A percentile compares a stretch with the other conserved stretches of the same genome.
These are phyloP conservation scores for Filobasidium wieringae DNA, from an alignment of 768 basidiomycete genomes.

Conservation along the genomic window DNA sequence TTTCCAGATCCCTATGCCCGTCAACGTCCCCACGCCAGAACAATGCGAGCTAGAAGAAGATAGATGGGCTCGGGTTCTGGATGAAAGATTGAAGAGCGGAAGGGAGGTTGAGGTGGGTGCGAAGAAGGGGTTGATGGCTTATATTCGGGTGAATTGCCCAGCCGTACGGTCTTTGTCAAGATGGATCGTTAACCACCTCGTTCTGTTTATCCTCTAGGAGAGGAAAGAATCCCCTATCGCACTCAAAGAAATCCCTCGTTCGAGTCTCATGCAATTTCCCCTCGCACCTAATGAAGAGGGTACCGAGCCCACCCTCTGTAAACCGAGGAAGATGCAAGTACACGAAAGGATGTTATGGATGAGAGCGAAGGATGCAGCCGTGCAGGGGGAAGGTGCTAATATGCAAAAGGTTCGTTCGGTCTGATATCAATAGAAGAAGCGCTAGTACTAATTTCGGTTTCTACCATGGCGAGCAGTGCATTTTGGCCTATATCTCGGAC, in stretches of 20 bases:
- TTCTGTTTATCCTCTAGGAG: constrained; percentile 17
- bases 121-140: constrained; percentile 17
- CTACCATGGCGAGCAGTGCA: constrained; percentile 24
- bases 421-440: no score
- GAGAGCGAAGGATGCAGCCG: constrained; percentile 8
- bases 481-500: constrained; percentile 38
- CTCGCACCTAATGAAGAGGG: background rate
- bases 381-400: constrained; percentile 1
- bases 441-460: no score
- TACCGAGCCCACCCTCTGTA: background rate
- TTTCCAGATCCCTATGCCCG: constrained; percentile 6
- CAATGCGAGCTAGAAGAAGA: constrained; percentile 32
- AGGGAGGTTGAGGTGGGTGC: constrained; percentile 3
- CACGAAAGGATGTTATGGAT: constrained; percentile 13
- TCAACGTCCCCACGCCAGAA: constrained; percentile 21
- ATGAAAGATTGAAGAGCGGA: background rate
- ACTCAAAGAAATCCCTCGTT: constrained; percentile 14
- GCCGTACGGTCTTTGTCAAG: no score
- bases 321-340: constrained; percentile 6
- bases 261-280: background rate
- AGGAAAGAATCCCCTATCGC: constrained; percentile 27
- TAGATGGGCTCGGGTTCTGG: constrained; percentile 19
- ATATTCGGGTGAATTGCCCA: constrained; percentile 20
- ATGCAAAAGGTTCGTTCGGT: constrained; percentile 14
- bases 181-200: background rate